A percentile compares a stretch with the other conserved stretches of the same genome.
Evolutionary conservation across 805 yeast species (phyloP).

Genomic region (Tetrapisispora taiwanensis): DNA sequence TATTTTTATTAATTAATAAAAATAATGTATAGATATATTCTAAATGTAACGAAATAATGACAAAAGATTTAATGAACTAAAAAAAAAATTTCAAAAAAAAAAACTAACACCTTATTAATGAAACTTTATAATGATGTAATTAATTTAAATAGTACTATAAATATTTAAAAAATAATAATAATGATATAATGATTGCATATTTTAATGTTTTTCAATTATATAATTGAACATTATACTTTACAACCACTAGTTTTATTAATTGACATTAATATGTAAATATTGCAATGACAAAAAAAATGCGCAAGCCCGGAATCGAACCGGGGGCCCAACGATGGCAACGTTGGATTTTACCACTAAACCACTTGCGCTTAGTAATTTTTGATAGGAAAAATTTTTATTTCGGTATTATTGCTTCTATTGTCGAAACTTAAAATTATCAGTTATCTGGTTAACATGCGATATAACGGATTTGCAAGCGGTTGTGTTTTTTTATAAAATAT

Average conservation of each 20-base stretch:
- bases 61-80: not conserved
- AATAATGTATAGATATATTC: not conserved
- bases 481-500: too few relatives aligned
- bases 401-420: too few relatives aligned
- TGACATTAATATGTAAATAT: too few relatives aligned
- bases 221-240: too few relatives aligned
- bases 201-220: not conserved
- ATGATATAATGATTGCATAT: too few relatives aligned
- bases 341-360: conserved; percentile 5
- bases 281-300: conserved; percentile 3
- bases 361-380: conserved; percentile 2
- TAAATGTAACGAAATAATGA: not conserved
- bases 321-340: conserved; percentile 6
- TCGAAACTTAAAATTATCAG: too few relatives aligned
- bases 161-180: not conserved
- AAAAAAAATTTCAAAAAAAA: not conserved
- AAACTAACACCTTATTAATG: too few relatives aligned
- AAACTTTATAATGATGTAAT: too few relatives aligned
- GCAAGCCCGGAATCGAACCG: conserved; percentile 7
- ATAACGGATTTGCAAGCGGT: too few relatives aligned
- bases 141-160: too few relatives aligned
- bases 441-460: too few relatives aligned
- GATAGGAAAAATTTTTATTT: too few relatives aligned
- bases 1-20: not conserved
- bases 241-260: not conserved